Evolutionary conservation across 2,329 filamentous ascomycete species (phyloP), one percentile per base, ranked within the genome.

Genomic region (Colletotrichum karsti): DNA sequence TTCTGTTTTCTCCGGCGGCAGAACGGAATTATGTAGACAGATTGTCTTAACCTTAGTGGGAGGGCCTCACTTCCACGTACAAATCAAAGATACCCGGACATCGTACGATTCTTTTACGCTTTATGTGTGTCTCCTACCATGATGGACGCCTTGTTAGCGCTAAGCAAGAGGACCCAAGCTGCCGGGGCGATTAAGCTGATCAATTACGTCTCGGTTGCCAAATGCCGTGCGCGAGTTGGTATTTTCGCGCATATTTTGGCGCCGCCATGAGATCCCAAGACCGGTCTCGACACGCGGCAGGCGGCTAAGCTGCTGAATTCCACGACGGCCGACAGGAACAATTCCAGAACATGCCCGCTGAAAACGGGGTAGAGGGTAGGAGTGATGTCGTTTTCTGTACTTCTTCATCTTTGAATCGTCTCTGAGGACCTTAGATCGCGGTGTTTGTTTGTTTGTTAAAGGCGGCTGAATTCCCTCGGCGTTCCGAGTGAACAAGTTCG

Each of bases 261-360:
- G 57, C 57, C 42, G 51, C 51, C 44, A 3, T 18, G 13, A 26
- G 9, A 35, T 35, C 33, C n/a, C 33, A 35, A 35, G 37, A 18
- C 44, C 44, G 57, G 55, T 18, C 30, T 48, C 39, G 28, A 48
- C 55, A 37, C 57, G 35, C 57, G 57, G 57, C n/a, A 3, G 28
- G 60, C 64, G 64, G 60, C 18, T 67, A 26, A 67, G 64, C 64
- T 57, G 64, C 13, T 67, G 33, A 67, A 64, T 64, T 2, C 9
- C 26, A 22, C 35, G 13, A 26, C n/a, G 42, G 42, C 18, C 22
- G 22, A 33, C 15, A 15, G 15, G 13, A 26, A 10, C 24, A 28
- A 15, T 18, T 15, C 22, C 44, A 50, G 24, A 46, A 28, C 35
- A 58, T 50, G 2, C 10, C 37, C 26, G 39, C 63, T 46, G 50